phyloP scores from a whole-genome alignment of 139 green algal species.

The Tetratostichococcus sp. region DNA sequence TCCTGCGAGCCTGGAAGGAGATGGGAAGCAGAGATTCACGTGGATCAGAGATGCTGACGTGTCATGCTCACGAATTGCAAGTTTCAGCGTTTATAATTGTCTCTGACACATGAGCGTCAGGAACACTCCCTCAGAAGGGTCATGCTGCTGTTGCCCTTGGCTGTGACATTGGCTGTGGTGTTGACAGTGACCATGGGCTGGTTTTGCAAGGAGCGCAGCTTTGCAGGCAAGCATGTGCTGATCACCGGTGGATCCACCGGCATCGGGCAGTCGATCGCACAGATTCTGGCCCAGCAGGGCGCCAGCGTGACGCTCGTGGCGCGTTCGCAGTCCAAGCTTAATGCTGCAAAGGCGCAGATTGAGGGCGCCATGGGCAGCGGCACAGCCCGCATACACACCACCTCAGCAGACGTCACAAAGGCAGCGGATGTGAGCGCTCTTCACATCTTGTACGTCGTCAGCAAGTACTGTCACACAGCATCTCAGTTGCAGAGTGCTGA shows the following conservation, averaged over 20 bases:
- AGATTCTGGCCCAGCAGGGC: conserved; percentile 23
- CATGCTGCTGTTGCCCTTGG: neutral
- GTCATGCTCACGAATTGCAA: too few species aligned
- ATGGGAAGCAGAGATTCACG: too few species aligned
- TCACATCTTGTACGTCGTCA: too few species aligned
- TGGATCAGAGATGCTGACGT: too few species aligned
- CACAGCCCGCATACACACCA: neutral
- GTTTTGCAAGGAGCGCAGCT: neutral
- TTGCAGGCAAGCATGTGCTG: conserved; percentile 64
- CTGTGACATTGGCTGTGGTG: neutral
- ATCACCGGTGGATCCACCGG: conserved; percentile 76
- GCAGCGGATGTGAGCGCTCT: conserved; percentile 3
- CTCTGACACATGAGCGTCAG: too few species aligned
- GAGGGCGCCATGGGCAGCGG: neutral
- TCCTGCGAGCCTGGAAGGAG: too few species aligned
- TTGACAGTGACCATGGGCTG: neutral
- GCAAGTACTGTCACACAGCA: too few species aligned
- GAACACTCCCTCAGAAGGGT: too few species aligned
- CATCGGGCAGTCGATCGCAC: conserved; percentile 56
- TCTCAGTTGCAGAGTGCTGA: too few species aligned
- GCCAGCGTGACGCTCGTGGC: conserved; percentile 56
- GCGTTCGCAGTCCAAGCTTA: conserved; percentile 49
- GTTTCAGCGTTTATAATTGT: too few species aligned
- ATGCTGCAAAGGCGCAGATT: conserved; percentile 34
- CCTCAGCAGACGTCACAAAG: conserved; percentile 17